Evolutionary conservation across 495 filamentous ascomycete species (phyloP).

Genomic region (Penicillium paxilli): DNA sequence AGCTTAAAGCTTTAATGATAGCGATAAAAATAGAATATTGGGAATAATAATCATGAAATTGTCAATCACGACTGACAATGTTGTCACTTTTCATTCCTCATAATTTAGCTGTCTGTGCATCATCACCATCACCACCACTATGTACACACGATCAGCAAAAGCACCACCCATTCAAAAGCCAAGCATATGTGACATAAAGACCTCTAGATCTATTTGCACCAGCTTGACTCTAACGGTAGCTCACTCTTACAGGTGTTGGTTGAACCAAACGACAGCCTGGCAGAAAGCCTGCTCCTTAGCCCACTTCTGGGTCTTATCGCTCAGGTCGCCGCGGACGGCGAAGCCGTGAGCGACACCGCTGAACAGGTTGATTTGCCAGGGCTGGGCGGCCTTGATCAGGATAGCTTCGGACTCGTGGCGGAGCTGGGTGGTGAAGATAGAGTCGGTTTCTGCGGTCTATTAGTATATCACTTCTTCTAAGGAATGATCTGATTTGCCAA

Average conservation of each 20-base stretch:
- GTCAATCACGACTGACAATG: no score
- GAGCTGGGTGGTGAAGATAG: conserved; percentile 74
- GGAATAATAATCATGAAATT: no score
- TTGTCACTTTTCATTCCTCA: conserved; percentile 14
- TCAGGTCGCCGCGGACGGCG: conserved; percentile 66
- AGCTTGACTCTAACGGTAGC: not conserved
- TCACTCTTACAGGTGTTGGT: conserved; percentile 50
- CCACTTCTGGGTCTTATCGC: conserved; percentile 61
- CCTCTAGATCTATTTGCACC: no score
- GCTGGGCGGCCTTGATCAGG: conserved; percentile 58
- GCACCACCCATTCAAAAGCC: not conserved
- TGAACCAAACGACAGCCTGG: conserved; percentile 81
- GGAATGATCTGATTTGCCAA: no score
- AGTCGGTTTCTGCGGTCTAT: conserved; percentile 62
- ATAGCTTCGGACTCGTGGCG: conserved; percentile 64
- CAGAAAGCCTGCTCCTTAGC: conserved; percentile 85
- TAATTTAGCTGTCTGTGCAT: conserved; percentile 6
- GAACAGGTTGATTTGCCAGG: conserved; percentile 83
- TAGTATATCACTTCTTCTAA: not conserved
- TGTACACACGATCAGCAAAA: conserved; percentile 1
- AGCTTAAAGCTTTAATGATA: no score
- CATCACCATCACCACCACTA: conserved; percentile 1
- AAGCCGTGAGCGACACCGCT: conserved; percentile 79
- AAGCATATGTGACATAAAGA: not conserved
- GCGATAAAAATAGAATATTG: no score